Evolutionary conservation across 495 filamentous ascomycete species (phyloP), one percentile per base, ranked within the genome.

Genomic region (Penicillium canescens): DNA sequence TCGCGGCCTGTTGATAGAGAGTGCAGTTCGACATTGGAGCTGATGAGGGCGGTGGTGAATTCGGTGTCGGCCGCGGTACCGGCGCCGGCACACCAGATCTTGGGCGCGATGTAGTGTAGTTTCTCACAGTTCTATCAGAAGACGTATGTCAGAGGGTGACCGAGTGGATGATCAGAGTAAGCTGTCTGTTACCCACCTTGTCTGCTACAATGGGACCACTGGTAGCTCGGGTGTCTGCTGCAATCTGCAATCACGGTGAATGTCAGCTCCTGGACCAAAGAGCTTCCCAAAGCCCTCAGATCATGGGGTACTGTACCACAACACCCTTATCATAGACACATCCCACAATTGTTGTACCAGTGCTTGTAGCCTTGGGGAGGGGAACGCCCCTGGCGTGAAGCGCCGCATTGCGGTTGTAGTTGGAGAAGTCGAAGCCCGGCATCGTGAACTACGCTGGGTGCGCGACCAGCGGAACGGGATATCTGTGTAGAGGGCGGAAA

Each of bases 51-150:
- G 45, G 94, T 99, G 56, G 95, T 98, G 82, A 99, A 99, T 75
- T 99, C 94, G 55, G 94, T 99, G 74, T 99, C 95, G 56, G 95
- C 94, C 56, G 94, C 94, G 38, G 94, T 99, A 74, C 94, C 94
- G 53, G 94, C 95, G 62, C 95, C 95, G 12, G 95, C 95, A 78
- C 95, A 99, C 95, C 94, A 99, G 78, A 99, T 99, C 74, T 97
- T 91, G 50, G 95, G 91, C 10, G 94, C 80, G 72, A 98, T 99
- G 81, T 95, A 99, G 77, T 99, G 95, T 45, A 99, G 85, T 80
- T 99, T 99, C 76, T 99, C 91, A 76, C 95, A 99, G 85, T 99
- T 99, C 90, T 89, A 57, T 42, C 9, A 26, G 4, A 2, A 35
- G 12, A 16, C 18, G 11, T 21, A 34, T 24, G 14, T 41, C 4